Percentiles rank a stretch among this genome's conserved stretches.
phyloP scores from a whole-genome alignment of 2,329 filamentous ascomycete species.

The Cytospora piceicola region DNA sequence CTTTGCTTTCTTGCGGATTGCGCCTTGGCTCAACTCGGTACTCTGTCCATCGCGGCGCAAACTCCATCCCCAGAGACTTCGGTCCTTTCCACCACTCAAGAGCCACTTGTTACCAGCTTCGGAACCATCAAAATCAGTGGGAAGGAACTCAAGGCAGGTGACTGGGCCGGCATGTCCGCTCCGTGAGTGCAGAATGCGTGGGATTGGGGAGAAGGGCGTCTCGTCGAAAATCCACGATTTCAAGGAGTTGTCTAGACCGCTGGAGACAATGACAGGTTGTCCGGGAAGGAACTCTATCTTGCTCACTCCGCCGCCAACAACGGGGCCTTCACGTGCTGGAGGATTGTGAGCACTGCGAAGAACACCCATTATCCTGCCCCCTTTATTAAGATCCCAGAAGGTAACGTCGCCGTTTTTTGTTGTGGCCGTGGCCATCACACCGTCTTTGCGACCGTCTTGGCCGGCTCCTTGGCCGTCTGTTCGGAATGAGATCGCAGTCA shows the following conservation, averaged over 20 bases:
- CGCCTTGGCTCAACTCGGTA: slow-evolving; percentile 89
- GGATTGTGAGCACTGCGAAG: slow-evolving; percentile 87
- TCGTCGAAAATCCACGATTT: slow-evolving; percentile 98
- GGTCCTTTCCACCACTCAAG: slow-evolving; percentile 84
- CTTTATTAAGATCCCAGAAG: slow-evolving; percentile 93
- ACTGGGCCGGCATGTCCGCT: slow-evolving; percentile 89
- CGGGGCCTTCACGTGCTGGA: slow-evolving; percentile 57
- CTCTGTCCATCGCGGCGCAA: slow-evolving; percentile 92
- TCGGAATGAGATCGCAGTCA: slow-evolving; percentile 87
- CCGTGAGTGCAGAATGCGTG: slow-evolving; percentile 81
- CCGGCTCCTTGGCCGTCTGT: slow-evolving; percentile 88
- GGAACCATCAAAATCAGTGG: slow-evolving; percentile 84
- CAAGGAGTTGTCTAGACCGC: slow-evolving; percentile 89
- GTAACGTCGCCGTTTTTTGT: slow-evolving; percentile 82
- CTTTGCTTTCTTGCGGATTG: slow-evolving; percentile 84
- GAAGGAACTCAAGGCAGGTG: slow-evolving; percentile 81
- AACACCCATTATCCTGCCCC: slow-evolving; percentile 83
- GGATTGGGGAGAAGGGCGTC: slow-evolving; percentile 83
- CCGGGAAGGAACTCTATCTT: slow-evolving; percentile 87
- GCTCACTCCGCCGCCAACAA: slow-evolving; percentile 77
- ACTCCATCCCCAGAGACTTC: slow-evolving; percentile 96
- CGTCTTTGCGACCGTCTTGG: slow-evolving; percentile 79
- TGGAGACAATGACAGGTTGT: slow-evolving; percentile 87
- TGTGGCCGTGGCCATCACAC: slow-evolving; percentile 92
- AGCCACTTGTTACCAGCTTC: slow-evolving; percentile 93